phyloP scores from a whole-genome alignment of 1,284 basidiomycete species.

The Fistulina hepatica region DNA sequence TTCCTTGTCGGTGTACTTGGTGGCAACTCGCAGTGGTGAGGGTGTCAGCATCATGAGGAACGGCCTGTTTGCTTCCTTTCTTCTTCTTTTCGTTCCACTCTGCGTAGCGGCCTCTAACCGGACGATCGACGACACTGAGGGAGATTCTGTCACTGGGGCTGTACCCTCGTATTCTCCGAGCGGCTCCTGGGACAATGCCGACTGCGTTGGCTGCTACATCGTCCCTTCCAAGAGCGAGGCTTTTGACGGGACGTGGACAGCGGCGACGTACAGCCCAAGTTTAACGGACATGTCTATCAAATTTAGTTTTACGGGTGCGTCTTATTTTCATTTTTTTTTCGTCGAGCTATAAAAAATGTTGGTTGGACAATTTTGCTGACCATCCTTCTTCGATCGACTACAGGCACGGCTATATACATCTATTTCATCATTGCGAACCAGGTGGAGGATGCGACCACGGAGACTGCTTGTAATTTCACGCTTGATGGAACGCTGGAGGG shows the following conservation, averaged over 20 bases:
- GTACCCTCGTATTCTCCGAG: constrained; percentile 21
- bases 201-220: constrained; percentile 20
- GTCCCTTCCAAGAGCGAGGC: constrained; percentile 15
- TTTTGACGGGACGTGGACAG: constrained; percentile 22
- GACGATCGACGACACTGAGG: constrained; percentile 28
- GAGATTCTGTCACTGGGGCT: constrained; percentile 22
- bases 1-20: too few relatives aligned
- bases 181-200: constrained; percentile 1
- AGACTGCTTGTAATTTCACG: constrained; percentile 21
- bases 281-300: constrained; percentile 11
- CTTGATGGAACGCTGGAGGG: constrained; percentile 16
- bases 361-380: constrained; percentile 10
- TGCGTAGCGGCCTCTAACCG: constrained; percentile 21
- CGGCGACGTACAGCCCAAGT: constrained; percentile 24
- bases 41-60: too few relatives aligned
- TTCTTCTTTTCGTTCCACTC: neutral
- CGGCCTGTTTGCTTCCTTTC: too few relatives aligned
- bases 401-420: constrained; percentile 22
- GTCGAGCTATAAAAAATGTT: constrained; percentile 15
- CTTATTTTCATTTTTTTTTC: too few relatives aligned
- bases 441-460: constrained; percentile 15
- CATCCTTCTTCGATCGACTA: neutral
- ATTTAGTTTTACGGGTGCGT: too few relatives aligned
- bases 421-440: constrained; percentile 21
- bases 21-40: too few relatives aligned